These are phyloP conservation scores for Blepharisma japonicum DNA, from an alignment of 73 alveolate genomes.

Conservation along the genomic window DNA sequence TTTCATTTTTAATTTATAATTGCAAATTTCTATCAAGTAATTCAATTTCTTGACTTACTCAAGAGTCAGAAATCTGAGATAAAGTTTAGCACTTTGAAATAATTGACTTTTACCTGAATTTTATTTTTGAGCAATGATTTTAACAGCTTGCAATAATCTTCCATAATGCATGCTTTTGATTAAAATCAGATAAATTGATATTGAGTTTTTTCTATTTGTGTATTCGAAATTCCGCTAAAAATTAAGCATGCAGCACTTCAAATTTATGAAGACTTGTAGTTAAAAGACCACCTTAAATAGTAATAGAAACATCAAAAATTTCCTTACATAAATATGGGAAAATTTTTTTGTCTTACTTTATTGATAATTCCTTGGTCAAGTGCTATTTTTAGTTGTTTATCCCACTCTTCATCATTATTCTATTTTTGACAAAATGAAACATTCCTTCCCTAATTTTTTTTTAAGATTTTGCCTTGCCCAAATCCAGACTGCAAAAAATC, in stretches of 20 bases:
- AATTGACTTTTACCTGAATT: not conserved
- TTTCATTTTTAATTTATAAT: not conserved
- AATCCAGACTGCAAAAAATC: constrained; percentile 14
- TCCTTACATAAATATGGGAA: not conserved
- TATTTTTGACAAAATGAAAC: no score
- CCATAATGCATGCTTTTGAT: not conserved
- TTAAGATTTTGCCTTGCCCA: constrained; percentile 7
- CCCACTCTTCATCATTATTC: not conserved
- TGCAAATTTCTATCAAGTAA: not conserved
- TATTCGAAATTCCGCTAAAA: not conserved
- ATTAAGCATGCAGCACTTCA: not conserved
- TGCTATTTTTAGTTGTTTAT: not conserved
- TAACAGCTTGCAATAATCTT: not conserved
- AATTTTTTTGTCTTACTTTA: not conserved
- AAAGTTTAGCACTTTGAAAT: constrained; percentile 14
- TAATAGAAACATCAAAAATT: not conserved
- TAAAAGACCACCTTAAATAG: not conserved
- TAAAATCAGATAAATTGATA: not conserved
- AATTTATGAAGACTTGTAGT: not conserved
- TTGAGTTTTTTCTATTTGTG: not conserved
- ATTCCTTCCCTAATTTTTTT: not conserved
- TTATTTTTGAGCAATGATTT: not conserved
- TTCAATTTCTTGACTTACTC: constrained; percentile 1
- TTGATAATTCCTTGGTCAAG: not conserved
- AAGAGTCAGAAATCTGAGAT: not conserved